These are phyloP conservation scores for Rhododendron simsii DNA, from an alignment of 148 eudicot genomes.

Conservation along the genomic window DNA sequence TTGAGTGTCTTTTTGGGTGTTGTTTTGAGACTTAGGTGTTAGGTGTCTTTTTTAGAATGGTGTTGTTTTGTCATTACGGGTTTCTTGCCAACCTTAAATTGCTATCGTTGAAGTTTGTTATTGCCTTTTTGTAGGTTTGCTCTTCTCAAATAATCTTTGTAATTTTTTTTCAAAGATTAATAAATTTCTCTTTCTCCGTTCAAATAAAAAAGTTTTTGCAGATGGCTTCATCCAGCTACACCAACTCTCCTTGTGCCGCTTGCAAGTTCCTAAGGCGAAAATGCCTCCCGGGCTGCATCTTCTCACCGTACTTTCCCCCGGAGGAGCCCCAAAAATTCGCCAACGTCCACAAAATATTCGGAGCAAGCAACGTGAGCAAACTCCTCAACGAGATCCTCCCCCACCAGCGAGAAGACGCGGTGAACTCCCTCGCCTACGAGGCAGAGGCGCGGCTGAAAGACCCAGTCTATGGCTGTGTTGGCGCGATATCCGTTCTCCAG, in stretches of 20 bases:
- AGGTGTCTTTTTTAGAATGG: too few species aligned
- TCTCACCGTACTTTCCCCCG: slow-evolving; percentile 50
- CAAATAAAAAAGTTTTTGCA: too few species aligned
- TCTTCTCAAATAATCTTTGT: too few species aligned
- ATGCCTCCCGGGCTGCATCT: slow-evolving; percentile 42
- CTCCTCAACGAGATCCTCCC: slow-evolving; percentile 46
- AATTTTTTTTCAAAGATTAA: too few species aligned
- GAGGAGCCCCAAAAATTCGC: slow-evolving; percentile 46
- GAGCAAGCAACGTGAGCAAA: slow-evolving; percentile 53
- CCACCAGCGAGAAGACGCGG: slow-evolving; percentile 58
- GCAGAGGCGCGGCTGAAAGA: slow-evolving; percentile 54
- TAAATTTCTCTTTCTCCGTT: too few species aligned
- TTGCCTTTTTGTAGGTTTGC: too few species aligned
- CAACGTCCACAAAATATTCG: slow-evolving; percentile 50
- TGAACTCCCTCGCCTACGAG: slow-evolving; percentile 51
- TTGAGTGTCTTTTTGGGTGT: too few species aligned
- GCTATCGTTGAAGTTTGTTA: too few species aligned
- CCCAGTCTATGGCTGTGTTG: slow-evolving; percentile 55
- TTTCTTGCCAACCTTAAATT: too few species aligned
- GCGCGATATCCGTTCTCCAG: slow-evolving; percentile 52
- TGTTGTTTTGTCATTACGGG: too few species aligned
- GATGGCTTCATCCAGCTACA: slow-evolving; percentile 46
- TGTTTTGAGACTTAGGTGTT: too few species aligned
- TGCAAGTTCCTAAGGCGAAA: slow-evolving; percentile 55
- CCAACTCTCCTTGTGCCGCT: slow-evolving; percentile 49